Evolutionary conservation across 2,329 filamentous ascomycete genomes (phyloP), one percentile per base, ranked within the genome.

Genomic region (Acephala macrosclerotiorum): DNA sequence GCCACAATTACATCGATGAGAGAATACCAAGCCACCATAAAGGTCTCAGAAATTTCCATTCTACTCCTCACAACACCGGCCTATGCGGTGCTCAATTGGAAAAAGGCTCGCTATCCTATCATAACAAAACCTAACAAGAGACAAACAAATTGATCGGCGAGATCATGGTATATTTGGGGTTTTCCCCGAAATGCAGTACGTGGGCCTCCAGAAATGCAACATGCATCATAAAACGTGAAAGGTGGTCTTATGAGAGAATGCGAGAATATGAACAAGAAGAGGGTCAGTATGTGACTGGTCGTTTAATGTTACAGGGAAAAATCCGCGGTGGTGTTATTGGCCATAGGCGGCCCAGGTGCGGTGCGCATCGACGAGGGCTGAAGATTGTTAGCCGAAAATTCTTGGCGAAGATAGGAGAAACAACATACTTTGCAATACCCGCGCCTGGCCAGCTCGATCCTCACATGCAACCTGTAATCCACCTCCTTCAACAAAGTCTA

Each of bases 391-490:
- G 70, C 58, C 56, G 49, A 29, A 2, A 20, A 40, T 14, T 18
- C 26, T 26, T n/a, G 1, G 20, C 6, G 12, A 7, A 35, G 40
- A 26, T 2, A 26, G n/a, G 4, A 20, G 26, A 22, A n/a, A 29
- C 16, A 56, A 70, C 74, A 62, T 71, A 77, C 76, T 70, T 61
- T 82, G 78, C 61, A 90, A 75, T 38, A 88, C 80, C 62, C 81
- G 82, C 65, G 80, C 75, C 77, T 90, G 88, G 14, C 87, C 85
- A 29, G 81, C 78, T 62, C 87, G 82, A 75, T 89, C 87, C 76
- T 87, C 87, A 69, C 88, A 90, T 25, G 88, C 88, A 72, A 90
- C 79, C 74, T 90, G 88, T 64, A 90, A 78, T n/a, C 85, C 87
- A 2, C 87, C 86, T 49, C 87, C 87, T 59, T 87, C 86, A 20